Conservation (phyloP, 371 early-diverging fungal genomes). For the Lichtheimia corymbifera region DNA sequence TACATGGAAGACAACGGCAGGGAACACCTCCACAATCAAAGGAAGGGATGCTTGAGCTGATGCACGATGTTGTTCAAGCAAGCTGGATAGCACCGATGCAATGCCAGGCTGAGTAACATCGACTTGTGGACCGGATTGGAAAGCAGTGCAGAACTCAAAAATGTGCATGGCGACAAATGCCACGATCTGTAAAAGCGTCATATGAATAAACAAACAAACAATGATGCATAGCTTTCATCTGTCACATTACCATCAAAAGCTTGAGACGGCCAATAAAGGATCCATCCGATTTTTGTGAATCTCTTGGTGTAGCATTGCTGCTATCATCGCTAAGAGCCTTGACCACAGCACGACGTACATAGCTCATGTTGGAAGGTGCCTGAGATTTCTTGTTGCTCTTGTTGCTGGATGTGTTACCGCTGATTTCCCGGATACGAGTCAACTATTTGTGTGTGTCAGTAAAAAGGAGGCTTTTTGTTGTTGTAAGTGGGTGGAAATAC, state of each 20-base stretch:
- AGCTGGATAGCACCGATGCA: constrained; percentile 38
- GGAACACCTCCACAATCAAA: constrained; percentile 63
- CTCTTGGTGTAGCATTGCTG: background rate
- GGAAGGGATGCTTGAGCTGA: constrained; percentile 45
- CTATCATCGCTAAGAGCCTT: constrained; percentile 46
- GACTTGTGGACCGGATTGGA: constrained; percentile 47
- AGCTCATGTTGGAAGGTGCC: constrained; percentile 36
- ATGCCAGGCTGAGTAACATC: constrained; percentile 45
- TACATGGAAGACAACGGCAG: constrained; percentile 61
- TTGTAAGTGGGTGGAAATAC: background rate
- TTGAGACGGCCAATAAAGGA: constrained; percentile 51
- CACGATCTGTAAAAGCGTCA: constrained; percentile 19
- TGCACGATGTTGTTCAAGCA: constrained; percentile 46
- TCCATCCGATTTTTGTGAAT: constrained; percentile 47
- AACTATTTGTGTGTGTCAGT: constrained; percentile 8
- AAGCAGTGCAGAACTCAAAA: constrained; percentile 69
- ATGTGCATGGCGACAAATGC: constrained; percentile 78
- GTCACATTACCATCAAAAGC: constrained; percentile 36
- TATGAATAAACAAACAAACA: background rate
- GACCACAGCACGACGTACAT: constrained; percentile 47
- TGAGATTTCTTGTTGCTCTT: constrained; percentile 23
- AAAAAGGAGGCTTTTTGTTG: background rate
- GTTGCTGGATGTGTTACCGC: constrained; percentile 1
- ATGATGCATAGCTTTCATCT: background rate
- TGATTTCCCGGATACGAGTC: constrained; percentile 23